These are phyloP conservation scores for Eutrema heterophyllum DNA, from an alignment of 345 rosid genomes.

Conservation along the genomic window DNA sequence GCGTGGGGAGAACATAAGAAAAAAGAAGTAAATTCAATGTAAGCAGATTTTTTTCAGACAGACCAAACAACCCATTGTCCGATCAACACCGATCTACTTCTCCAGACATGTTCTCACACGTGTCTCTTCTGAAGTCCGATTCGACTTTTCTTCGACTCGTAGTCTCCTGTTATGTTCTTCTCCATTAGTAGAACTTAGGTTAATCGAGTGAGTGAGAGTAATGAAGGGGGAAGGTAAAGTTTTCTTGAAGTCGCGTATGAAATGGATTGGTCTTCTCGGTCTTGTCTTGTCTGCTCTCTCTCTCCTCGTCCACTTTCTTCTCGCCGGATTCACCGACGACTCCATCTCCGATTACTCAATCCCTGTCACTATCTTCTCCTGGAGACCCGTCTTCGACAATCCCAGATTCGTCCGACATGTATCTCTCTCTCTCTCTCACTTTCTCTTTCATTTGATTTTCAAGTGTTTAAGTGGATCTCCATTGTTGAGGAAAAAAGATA, in stretches of 20 bases:
- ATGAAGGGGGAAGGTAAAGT: conserved; percentile 86
- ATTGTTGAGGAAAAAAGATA: neutral
- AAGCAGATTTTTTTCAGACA: conserved; percentile 2
- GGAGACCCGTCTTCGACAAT: conserved; percentile 88
- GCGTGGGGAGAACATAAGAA: neutral
- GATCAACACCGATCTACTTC: conserved; percentile 35
- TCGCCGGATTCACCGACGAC: conserved; percentile 72
- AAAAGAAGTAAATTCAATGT: neutral
- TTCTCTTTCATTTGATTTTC: neutral
- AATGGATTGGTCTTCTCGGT: conserved; percentile 84
- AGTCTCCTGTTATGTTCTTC: conserved; percentile 23
- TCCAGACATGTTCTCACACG: conserved; percentile 34
- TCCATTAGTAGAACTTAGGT: neutral
- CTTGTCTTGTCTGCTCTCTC: conserved; percentile 70
- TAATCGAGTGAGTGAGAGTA: neutral
- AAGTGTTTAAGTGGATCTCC: conserved; percentile 19
- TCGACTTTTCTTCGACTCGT: conserved; percentile 6
- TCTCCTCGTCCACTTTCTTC: conserved; percentile 70
- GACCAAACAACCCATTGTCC: conserved; percentile 32
- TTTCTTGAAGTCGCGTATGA: conserved; percentile 69
- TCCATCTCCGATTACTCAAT: conserved; percentile 76
- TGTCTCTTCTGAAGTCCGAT: conserved; percentile 5
- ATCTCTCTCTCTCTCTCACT: conserved; percentile 14
- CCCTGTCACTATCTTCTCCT: conserved; percentile 85
- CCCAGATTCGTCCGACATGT: conserved; percentile 49